phyloP scores from a whole-genome alignment of 371 early-diverging fungal species.

The Dichotomocladium elegans region DNA sequence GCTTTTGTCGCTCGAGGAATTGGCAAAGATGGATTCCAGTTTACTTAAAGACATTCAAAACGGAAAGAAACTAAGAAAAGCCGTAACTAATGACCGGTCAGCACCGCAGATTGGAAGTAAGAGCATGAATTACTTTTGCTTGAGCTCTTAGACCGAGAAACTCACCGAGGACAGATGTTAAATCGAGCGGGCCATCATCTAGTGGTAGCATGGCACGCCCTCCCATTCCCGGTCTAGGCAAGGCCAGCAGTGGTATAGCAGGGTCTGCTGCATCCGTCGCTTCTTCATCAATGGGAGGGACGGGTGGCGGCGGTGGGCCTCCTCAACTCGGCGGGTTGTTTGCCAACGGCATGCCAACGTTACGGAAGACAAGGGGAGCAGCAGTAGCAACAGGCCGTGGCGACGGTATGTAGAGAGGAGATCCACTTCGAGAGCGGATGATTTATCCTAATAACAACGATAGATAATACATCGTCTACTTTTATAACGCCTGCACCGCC shows the following conservation, averaged over 20 bases:
- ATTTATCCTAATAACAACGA: no score
- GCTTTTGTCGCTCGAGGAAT: no score
- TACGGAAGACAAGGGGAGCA: conserved; percentile 51
- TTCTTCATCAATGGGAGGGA: no score
- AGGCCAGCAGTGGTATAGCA: not conserved
- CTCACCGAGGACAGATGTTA: conserved; percentile 5
- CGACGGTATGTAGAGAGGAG: not conserved
- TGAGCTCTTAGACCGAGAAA: no score
- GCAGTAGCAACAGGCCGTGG: conserved; percentile 35
- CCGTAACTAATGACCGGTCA: conserved; percentile 80
- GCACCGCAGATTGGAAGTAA: conserved; percentile 54
- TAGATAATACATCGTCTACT: not conserved
- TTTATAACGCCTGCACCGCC: conserved; percentile 7
- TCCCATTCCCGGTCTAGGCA: conserved; percentile 25
- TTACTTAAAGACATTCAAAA: conserved; percentile 73
- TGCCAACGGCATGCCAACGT: conserved; percentile 65
- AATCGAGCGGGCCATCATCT: conserved; percentile 14
- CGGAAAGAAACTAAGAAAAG: conserved; percentile 70
- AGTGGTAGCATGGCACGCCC: conserved; percentile 24
- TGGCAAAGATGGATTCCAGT: conserved; percentile 35
- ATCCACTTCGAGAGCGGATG: no score
- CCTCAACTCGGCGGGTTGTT: conserved; percentile 59
- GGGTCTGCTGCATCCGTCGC: conserved; percentile 14
- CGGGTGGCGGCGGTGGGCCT: conserved; percentile 27
- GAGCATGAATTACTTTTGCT: no score